phyloP scores from a whole-genome alignment of 2,329 filamentous ascomycete genomes.

The Alternaria triticina region DNA sequence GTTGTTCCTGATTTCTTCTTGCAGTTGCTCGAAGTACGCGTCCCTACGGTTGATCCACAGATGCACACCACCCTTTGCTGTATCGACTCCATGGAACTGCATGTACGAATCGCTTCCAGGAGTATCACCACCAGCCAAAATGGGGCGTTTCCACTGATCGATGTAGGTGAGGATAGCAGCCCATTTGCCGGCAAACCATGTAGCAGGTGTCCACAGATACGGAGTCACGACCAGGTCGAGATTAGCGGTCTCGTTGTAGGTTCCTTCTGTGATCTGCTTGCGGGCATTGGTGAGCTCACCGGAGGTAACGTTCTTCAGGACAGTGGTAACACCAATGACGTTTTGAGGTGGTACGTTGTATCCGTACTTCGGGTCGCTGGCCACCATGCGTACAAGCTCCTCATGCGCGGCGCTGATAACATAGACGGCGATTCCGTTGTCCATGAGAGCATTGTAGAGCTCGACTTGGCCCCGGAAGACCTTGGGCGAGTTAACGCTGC shows the following conservation, averaged over 20 bases:
- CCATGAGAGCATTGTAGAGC: constrained; percentile 39
- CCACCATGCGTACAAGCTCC: constrained; percentile 42
- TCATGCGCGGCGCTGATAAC: constrained; percentile 40
- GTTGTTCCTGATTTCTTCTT: constrained; percentile 32
- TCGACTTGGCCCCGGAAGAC: constrained; percentile 36
- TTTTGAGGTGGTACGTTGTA: constrained; percentile 40
- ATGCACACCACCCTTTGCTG: constrained; percentile 36
- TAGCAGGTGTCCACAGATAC: constrained; percentile 40
- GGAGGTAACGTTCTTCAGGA: constrained; percentile 34
- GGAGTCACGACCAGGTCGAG: constrained; percentile 34
- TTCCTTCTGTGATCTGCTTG: constrained; percentile 33
- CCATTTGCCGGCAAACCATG: constrained; percentile 42
- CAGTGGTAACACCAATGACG: constrained; percentile 40
- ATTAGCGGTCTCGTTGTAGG: constrained; percentile 32
- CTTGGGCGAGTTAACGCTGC: constrained; percentile 29
- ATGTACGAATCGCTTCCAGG: constrained; percentile 42
- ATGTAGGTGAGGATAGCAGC: constrained; percentile 40
- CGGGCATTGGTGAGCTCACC: constrained; percentile 36
- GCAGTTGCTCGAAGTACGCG: constrained; percentile 24
- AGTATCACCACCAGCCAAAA: constrained; percentile 37
- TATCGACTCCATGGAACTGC: constrained; percentile 40
- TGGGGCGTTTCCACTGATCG: constrained; percentile 38
- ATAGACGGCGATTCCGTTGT: constrained; percentile 38
- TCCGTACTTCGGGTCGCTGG: constrained; percentile 40
- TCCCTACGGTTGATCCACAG: constrained; percentile 38